A percentile compares a stretch with the other conserved stretches of the same genome.
Evolutionary conservation across 169 alveolate genomes (phyloP).

Genomic region (Plasmodium blacklocki): DNA sequence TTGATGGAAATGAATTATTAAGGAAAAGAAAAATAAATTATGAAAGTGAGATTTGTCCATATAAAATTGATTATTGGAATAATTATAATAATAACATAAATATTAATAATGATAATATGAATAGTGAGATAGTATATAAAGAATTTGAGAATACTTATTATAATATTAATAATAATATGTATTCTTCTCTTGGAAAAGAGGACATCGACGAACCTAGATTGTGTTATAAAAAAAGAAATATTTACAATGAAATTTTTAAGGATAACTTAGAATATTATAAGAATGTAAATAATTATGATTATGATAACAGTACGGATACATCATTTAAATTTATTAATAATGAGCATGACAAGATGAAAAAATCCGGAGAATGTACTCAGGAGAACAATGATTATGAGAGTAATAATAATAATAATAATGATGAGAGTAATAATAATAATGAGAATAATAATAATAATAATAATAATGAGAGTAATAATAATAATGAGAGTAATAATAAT

Average conservation of each 20-base stretch:
- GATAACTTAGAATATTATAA: background rate
- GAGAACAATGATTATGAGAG: background rate
- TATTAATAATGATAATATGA: background rate
- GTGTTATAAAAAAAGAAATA: too few relatives aligned
- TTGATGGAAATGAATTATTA: conserved; percentile 7
- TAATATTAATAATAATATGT: background rate
- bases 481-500: conserved; percentile 1
- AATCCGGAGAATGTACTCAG: background rate
- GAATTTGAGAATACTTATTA: background rate
- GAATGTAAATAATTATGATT: background rate
- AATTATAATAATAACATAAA: background rate
- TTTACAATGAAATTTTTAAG: background rate
- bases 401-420: background rate
- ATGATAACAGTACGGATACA: background rate
- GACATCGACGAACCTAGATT: too few relatives aligned
- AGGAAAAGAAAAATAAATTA: conserved; percentile 10
- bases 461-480: background rate
- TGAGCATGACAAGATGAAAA: background rate
- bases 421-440: background rate
- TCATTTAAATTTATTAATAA: background rate
- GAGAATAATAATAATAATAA: background rate
- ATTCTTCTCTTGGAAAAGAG: too few relatives aligned
- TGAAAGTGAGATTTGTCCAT: background rate
- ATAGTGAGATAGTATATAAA: background rate
- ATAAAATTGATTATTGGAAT: background rate